phyloP scores from a whole-genome alignment of 768 basidiomycete genomes.

The Xerocomus brunneocitrinus region DNA sequence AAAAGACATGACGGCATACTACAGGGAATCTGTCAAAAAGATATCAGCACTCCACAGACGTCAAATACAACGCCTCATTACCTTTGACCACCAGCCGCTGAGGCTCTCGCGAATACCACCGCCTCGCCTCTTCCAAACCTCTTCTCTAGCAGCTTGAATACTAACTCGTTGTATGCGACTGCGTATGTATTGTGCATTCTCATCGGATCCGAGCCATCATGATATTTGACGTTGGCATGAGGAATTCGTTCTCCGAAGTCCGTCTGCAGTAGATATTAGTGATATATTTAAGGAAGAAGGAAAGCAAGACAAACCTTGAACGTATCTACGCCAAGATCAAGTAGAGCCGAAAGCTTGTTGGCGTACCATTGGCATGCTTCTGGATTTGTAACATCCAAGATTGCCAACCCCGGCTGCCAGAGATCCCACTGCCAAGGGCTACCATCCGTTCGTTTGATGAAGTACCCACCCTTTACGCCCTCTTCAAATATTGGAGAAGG shows the following conservation, averaged over 20 bases:
- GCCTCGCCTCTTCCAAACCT: constrained; percentile 62
- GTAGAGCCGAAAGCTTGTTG: constrained; percentile 37
- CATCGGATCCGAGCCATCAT: constrained; percentile 65
- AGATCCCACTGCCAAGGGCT: constrained; percentile 67
- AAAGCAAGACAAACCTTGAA: constrained; percentile 41
- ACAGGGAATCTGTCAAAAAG: constrained; percentile 13
- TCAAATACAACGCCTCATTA: constrained; percentile 17
- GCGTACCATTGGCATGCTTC: constrained; percentile 46
- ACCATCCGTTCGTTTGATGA: constrained; percentile 65
- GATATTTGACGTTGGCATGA: constrained; percentile 55
- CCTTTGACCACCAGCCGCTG: constrained; percentile 68
- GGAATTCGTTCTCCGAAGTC: constrained; percentile 79
- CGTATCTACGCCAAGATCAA: constrained; percentile 45
- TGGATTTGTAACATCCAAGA: constrained; percentile 64
- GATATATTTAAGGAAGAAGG: not conserved
- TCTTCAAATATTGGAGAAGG: constrained; percentile 66
- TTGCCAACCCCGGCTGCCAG: constrained; percentile 61
- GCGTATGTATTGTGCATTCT: constrained; percentile 72
- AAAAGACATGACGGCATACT: constrained; percentile 1
- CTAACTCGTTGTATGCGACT: constrained; percentile 64
- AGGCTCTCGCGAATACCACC: constrained; percentile 64
- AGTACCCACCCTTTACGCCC: constrained; percentile 60
- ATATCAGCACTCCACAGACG: not conserved
- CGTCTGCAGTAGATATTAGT: constrained; percentile 38
- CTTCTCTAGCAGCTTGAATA: constrained; percentile 56